Conservation (phyloP, 73 alveolate species). For the Paramecium sonneborni region DNA sequence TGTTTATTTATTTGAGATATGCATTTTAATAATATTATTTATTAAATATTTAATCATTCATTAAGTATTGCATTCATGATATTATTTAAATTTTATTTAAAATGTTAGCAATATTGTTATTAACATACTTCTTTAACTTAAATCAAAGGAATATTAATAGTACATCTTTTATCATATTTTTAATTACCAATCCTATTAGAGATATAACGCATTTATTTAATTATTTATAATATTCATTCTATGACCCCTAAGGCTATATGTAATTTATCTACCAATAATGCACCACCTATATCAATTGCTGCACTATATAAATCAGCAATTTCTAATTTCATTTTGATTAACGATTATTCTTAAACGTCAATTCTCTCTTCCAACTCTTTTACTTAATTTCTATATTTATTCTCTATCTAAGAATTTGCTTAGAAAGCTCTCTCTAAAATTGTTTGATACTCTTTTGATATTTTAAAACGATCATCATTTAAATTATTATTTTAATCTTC, state of each 20-base stretch:
- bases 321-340: background rate
- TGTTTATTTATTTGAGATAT: slow-evolving; percentile 32
- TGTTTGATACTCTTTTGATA: background rate
- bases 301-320: background rate
- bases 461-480: background rate
- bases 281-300: background rate
- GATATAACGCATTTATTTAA: background rate
- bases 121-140: too few relatives aligned
- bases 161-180: too few relatives aligned
- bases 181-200: too few relatives aligned
- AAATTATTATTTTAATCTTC: background rate
- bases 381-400: background rate
- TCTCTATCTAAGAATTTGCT: background rate
- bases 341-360: background rate
- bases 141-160: too few relatives aligned
- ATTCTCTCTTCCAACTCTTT: background rate
- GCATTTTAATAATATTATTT: slow-evolving; percentile 33
- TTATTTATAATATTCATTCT: background rate
- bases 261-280: background rate
- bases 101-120: background rate
- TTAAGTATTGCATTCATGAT: background rate
- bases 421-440: background rate
- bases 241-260: background rate
- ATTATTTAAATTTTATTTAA: background rate
- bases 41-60: background rate